A percentile compares a stretch with the other conserved stretches of the same genome.
These are phyloP conservation scores for Huntiella moniliformis DNA, from an alignment of 2,329 filamentous ascomycete species.

Conservation along the genomic window DNA sequence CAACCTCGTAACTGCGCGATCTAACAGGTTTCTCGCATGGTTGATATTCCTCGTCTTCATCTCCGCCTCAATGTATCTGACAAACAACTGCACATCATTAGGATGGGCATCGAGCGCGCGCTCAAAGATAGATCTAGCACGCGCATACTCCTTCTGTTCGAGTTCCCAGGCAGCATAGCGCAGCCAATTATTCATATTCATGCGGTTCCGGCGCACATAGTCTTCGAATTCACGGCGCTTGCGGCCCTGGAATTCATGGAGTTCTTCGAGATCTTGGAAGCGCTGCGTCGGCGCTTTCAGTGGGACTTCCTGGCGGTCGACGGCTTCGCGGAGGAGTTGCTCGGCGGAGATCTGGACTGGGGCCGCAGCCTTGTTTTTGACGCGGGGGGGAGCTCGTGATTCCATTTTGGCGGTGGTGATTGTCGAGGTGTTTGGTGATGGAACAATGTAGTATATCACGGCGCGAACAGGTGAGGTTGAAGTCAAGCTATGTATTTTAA, in stretches of 20 bases:
- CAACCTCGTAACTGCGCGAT: slow-evolving; percentile 81
- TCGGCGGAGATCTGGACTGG: slow-evolving; percentile 86
- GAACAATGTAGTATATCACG: background rate
- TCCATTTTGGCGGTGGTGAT: slow-evolving; percentile 46
- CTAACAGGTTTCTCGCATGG: slow-evolving; percentile 83
- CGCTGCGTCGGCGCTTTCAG: slow-evolving; percentile 83
- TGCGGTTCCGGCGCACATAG: slow-evolving; percentile 83
- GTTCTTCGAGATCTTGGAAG: slow-evolving; percentile 90
- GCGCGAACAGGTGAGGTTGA: background rate
- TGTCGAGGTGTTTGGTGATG: background rate
- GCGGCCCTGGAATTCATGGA: slow-evolving; percentile 90
- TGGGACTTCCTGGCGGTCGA: slow-evolving; percentile 80
- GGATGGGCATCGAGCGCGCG: slow-evolving; percentile 81
- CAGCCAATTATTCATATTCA: slow-evolving; percentile 98
- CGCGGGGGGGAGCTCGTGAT: slow-evolving; percentile 75
- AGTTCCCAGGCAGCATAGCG: slow-evolving; percentile 95
- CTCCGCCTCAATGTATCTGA: slow-evolving; percentile 86
- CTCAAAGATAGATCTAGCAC: slow-evolving; percentile 85
- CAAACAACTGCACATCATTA: slow-evolving; percentile 73
- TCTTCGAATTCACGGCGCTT: slow-evolving; percentile 96
- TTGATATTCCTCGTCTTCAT: slow-evolving; percentile 91
- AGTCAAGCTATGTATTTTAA: background rate
- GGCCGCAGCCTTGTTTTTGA: slow-evolving; percentile 96
- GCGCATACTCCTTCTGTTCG: slow-evolving; percentile 90
- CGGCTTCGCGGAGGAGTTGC: slow-evolving; percentile 89